Conservation (phyloP, 345 rosid genomes). For the Viola odorata region DNA sequence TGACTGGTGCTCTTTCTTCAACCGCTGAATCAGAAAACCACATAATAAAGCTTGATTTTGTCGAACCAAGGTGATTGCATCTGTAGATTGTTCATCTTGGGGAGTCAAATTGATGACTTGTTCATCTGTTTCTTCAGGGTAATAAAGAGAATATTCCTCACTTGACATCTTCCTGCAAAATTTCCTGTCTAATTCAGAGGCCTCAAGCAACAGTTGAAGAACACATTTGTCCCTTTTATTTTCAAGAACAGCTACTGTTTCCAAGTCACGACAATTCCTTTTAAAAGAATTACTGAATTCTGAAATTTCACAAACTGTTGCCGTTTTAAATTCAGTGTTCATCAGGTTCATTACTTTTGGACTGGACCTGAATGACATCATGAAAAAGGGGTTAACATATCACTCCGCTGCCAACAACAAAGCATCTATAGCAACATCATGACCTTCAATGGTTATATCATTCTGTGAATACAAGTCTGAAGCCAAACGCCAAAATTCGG, state of each 20-base stretch:
- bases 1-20: constrained; percentile 55
- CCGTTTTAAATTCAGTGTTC: constrained; percentile 18
- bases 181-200: constrained; percentile 62
- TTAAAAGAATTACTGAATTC: constrained; percentile 29
- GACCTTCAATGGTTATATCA: constrained; percentile 56
- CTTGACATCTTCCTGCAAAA: constrained; percentile 25
- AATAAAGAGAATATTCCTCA: constrained; percentile 25
- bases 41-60: constrained; percentile 64
- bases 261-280: constrained; percentile 29
- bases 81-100: constrained; percentile 42
- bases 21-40: constrained; percentile 49
- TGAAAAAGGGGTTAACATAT: constrained; percentile 72
- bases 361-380: constrained; percentile 42
- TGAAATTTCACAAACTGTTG: constrained; percentile 23
- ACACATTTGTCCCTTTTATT: constrained; percentile 64
- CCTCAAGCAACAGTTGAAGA: constrained; percentile 61
- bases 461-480: constrained; percentile 49
- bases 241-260: constrained; percentile 50
- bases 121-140: constrained; percentile 39
- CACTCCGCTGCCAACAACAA: constrained; percentile 86
- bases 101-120: constrained; percentile 47
- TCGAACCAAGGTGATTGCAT: constrained; percentile 74
- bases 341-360: constrained; percentile 18
- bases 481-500: constrained; percentile 73
- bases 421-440: constrained; percentile 80